These are phyloP conservation scores for Caryopteris hybrid DNA, from an alignment of 305 asterid genomes.

Conservation along the genomic window DNA sequence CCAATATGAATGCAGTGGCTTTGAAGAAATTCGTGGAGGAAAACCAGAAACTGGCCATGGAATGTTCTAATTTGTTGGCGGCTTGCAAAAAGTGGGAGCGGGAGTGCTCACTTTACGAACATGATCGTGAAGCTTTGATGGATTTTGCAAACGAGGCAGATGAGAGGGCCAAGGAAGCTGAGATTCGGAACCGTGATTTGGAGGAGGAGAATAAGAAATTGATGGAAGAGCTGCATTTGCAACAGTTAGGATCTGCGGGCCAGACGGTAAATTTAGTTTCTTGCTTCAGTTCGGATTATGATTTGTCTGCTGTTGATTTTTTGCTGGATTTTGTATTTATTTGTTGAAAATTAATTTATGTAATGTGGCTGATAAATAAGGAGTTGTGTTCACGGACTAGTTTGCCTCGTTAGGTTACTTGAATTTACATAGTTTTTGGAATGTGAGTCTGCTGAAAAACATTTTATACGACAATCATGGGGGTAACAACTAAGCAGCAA, in stretches of 20 bases:
- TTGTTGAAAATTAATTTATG: neutral
- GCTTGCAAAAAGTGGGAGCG: constrained; percentile 82
- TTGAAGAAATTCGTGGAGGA: constrained; percentile 90
- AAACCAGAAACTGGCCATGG: constrained; percentile 78
- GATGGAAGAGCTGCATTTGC: constrained; percentile 47
- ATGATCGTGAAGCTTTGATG: constrained; percentile 89
- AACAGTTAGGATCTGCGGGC: constrained; percentile 32
- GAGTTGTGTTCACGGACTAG: neutral
- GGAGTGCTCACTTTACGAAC: constrained; percentile 83
- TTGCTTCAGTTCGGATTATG: neutral
- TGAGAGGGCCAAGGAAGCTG: constrained; percentile 80
- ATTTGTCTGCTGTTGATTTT: neutral
- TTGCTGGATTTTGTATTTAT: neutral
- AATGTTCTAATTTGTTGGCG: constrained; percentile 63
- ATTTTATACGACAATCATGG: no score
- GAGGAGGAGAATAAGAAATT: constrained; percentile 57
- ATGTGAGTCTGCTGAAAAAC: neutral
- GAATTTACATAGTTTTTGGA: neutral
- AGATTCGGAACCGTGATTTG: constrained; percentile 48
- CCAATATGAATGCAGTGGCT: constrained; percentile 82
- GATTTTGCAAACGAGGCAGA: constrained; percentile 96
- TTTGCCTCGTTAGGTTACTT: neutral
- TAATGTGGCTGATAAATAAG: no score
- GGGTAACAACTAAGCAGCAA: no score
- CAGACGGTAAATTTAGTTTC: constrained; percentile 38